Base-by-base conservation (phyloP, 2,329 filamentous ascomycete species). In the Aspergillus sojae region DNA sequence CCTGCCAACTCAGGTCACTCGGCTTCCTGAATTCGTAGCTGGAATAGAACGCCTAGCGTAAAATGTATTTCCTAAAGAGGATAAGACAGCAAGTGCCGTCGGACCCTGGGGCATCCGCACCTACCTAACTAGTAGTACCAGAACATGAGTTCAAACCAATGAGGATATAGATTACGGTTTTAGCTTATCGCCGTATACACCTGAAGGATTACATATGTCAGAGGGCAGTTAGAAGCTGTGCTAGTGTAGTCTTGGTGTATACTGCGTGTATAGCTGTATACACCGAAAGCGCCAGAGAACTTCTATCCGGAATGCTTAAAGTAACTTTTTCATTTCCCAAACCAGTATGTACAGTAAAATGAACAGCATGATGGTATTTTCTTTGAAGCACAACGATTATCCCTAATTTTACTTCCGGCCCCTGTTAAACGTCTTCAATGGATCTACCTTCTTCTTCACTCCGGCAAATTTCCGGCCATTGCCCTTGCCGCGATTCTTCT, bases 351-450 rank as follows among this genome's bases (percentile, higher is more conserved):
- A 52, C 48, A 52, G 48, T 52, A 52, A 28, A 50, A 19, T 30
- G 26, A 52, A 34, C 26, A 52, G 28, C 48, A 52, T 32, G 48
- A 52, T 32, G 48, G 48, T 52, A 52, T 52, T 52, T 52, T 52
- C 28, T 52, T 52, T 21, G 19, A 19, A 32, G 28, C 48, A 52
- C 16, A n/a, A n/a, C 12, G 11, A 52, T 19, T 32, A 32, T 32
- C 48, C 48, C 16, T 32, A 21, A 34, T 6, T n/a, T 70, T 70
- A 77, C 65, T 76, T 78, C 57, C 72, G 68, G 5, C 74, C 74
- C 70, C 85, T 86, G 77, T 92, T 96, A 78, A 97, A 95, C 10
- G 91, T 94, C 83, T 94, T 96, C 74, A 97, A 81, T 7, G 94
- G 94, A 82, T 98, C 93, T 58, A 86, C 81, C 78, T 90, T 94